These are phyloP conservation scores for Boletus rufocinnamomeus DNA, from an alignment of 768 basidiomycete species.

Conservation along the genomic window DNA sequence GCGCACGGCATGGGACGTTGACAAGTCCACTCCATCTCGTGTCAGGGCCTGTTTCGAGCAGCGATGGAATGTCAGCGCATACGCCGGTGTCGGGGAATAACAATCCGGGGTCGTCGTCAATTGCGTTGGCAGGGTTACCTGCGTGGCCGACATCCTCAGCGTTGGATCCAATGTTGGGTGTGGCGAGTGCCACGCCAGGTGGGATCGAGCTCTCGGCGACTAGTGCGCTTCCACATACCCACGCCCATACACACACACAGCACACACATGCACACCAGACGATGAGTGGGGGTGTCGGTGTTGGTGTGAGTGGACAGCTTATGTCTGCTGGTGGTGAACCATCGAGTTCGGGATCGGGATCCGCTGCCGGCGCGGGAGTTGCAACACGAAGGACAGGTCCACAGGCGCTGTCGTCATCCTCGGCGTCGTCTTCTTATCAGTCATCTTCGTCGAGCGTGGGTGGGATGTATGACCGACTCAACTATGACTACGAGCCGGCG, in stretches of 20 bases:
- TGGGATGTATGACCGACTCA: slow-evolving; percentile 26
- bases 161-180: slow-evolving; percentile 34
- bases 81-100: slow-evolving; percentile 19
- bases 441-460: slow-evolving; percentile 18
- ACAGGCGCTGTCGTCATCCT: slow-evolving; percentile 18
- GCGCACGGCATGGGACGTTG: slow-evolving; percentile 34
- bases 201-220: slow-evolving; percentile 33
- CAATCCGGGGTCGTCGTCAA: slow-evolving; percentile 19
- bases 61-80: slow-evolving; percentile 23
- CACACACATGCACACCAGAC: slow-evolving; percentile 19
- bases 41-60: slow-evolving; percentile 23
- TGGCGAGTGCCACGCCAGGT: slow-evolving; percentile 35
- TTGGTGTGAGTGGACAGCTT: slow-evolving; percentile 22
- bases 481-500: slow-evolving; percentile 24
- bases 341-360: slow-evolving; percentile 15
- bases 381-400: slow-evolving; percentile 17
- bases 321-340: slow-evolving; percentile 17
- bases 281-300: slow-evolving; percentile 9
- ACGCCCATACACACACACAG: slow-evolving; percentile 9
- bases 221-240: slow-evolving; percentile 12
- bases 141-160: slow-evolving; percentile 36
- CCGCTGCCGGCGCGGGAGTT: neutral
- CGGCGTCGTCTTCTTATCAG: slow-evolving; percentile 19
- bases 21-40: slow-evolving; percentile 22
- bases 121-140: slow-evolving; percentile 32